phyloP scores from a whole-genome alignment of 169 alveolate species.

The Theileria annulata region DNA sequence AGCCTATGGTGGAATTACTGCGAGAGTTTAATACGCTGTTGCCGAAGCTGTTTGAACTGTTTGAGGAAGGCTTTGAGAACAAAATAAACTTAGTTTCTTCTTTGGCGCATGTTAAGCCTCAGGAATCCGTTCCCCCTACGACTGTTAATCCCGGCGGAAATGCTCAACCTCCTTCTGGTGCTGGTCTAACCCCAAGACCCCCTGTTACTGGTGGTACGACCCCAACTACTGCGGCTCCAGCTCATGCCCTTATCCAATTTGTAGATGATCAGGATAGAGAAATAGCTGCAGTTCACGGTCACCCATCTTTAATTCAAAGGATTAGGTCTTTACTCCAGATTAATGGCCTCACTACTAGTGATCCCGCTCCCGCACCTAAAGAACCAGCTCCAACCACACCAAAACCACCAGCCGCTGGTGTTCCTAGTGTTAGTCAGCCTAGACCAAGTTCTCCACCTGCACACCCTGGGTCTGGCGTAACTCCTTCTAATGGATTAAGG shows the following conservation, averaged over 20 bases:
- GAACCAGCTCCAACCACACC: slow-evolving; percentile 1
- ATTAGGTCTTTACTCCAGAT: neutral
- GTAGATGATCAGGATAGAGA: slow-evolving; percentile 5
- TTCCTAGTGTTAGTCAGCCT: neutral
- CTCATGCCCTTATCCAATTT: neutral
- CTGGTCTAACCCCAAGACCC: neutral
- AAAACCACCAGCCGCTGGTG: neutral
- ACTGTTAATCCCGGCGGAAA: slow-evolving; percentile 1
- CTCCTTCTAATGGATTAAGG: neutral
- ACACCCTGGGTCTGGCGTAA: neutral
- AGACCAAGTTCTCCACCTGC: neutral
- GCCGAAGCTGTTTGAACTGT: slow-evolving; percentile 19
- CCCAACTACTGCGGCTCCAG: neutral
- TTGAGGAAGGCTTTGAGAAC: slow-evolving; percentile 22
- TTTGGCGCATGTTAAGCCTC: slow-evolving; percentile 11
- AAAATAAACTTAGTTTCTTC: slow-evolving; percentile 13
- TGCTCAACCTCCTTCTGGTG: neutral
- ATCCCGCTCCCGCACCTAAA: neutral
- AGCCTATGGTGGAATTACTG: slow-evolving; percentile 36
- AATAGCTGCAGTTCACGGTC: slow-evolving; percentile 6
- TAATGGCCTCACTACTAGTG: neutral
- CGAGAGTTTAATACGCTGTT: slow-evolving; percentile 13
- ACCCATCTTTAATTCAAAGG: neutral
- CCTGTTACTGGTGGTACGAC: neutral
- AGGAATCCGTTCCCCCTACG: neutral